These are phyloP conservation scores for Saccharomycopsis olivae DNA, from an alignment of 805 yeast species.

Conservation along the genomic window DNA sequence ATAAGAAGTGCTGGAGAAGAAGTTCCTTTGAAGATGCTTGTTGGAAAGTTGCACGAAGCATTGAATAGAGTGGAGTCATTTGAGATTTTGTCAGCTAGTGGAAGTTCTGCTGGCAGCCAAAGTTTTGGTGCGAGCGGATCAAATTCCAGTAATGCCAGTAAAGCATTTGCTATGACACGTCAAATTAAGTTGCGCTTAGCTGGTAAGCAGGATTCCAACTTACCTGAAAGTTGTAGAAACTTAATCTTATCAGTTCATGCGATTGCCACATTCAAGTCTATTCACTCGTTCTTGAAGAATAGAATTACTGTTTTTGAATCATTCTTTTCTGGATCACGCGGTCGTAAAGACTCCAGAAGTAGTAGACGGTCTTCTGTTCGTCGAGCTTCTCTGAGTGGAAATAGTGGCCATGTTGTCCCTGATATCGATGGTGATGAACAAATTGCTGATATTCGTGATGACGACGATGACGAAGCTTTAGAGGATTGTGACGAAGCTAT, in stretches of 20 bases:
- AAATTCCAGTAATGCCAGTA: constrained; percentile 21
- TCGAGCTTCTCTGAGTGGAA: neutral
- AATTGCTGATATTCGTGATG: constrained; percentile 20
- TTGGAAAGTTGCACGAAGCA: constrained; percentile 59
- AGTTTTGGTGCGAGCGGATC: neutral
- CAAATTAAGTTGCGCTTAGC: constrained; percentile 53
- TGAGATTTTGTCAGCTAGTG: constrained; percentile 35
- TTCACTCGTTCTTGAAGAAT: constrained; percentile 36
- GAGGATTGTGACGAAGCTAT: constrained; percentile 5
- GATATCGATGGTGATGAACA: constrained; percentile 15
- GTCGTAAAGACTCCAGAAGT: neutral
- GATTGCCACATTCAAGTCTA: constrained; percentile 46
- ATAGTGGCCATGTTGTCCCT: constrained; percentile 19
- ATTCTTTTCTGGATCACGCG: neutral
- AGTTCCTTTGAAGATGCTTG: constrained; percentile 33
- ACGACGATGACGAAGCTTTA: constrained; percentile 6
- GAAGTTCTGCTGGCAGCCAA: constrained; percentile 22
- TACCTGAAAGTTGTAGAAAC: constrained; percentile 22
- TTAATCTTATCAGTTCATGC: constrained; percentile 45
- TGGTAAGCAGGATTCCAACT: constrained; percentile 24
- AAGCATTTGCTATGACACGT: constrained; percentile 55
- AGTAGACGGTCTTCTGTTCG: no score
- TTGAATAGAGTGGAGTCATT: constrained; percentile 66
- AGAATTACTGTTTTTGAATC: constrained; percentile 21
- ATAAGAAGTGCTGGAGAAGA: constrained; percentile 18